Evolutionary conservation across 148 eudicot species (phyloP).

Genomic region (Dianthus caryophyllus): DNA sequence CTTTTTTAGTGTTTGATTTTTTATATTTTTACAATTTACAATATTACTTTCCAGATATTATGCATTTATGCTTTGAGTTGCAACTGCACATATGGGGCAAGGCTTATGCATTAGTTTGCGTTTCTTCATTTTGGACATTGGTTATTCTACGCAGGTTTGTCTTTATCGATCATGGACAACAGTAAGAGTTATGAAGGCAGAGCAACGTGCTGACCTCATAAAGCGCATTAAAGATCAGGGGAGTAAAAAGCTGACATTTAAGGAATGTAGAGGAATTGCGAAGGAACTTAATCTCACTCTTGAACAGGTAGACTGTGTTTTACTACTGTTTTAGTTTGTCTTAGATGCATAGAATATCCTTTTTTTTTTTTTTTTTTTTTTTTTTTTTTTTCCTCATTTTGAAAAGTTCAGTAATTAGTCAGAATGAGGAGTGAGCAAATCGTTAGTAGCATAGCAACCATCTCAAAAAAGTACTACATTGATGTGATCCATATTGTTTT

Average conservation of each 20-base stretch:
- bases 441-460: background rate
- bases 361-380: background rate
- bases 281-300: conserved; percentile 75
- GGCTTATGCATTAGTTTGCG: background rate
- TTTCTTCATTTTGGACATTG: background rate
- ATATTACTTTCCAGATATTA: background rate
- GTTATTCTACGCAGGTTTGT: conserved; percentile 55
- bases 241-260: conserved; percentile 58
- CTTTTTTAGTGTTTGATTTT: background rate
- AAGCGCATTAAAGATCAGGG: conserved; percentile 63
- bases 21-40: background rate
- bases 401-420: background rate
- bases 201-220: conserved; percentile 78
- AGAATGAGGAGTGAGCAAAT: background rate
- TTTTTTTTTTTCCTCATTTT: background rate
- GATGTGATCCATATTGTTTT: background rate
- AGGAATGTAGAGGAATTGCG: conserved; percentile 79
- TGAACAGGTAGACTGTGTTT: conserved; percentile 60
- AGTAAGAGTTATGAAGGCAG: conserved; percentile 73
- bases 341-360: background rate
- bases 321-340: background rate
- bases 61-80: conserved; percentile 1
- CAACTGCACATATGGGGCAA: background rate
- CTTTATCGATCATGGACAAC: conserved; percentile 75
- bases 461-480: background rate